Conservation (phyloP, 2,329 filamentous ascomycete species). For the Phaeosphaeriaceae sp. region DNA sequence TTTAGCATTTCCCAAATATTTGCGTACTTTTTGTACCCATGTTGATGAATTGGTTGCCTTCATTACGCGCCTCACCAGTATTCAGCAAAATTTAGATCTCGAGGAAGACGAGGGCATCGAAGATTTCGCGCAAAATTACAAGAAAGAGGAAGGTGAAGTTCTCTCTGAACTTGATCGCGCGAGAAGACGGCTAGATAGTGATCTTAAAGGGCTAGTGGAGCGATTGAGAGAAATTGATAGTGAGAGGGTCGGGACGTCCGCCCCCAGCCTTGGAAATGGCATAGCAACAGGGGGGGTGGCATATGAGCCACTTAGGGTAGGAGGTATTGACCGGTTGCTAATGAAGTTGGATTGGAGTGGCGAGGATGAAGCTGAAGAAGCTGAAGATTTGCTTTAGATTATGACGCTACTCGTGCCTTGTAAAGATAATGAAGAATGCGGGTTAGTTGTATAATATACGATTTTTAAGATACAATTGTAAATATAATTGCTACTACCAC, state of each 20-base stretch:
- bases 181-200: slow-evolving; percentile 68
- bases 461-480: too few relatives aligned
- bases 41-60: slow-evolving; percentile 84
- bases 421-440: too few relatives aligned
- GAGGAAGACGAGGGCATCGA: slow-evolving; percentile 83
- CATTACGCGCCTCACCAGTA: slow-evolving; percentile 73
- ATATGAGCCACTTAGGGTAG: slow-evolving; percentile 75
- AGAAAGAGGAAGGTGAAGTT: slow-evolving; percentile 74
- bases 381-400: slow-evolving; percentile 21
- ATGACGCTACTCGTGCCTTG: too few relatives aligned
- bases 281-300: slow-evolving; percentile 50
- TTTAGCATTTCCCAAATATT: slow-evolving; percentile 65
- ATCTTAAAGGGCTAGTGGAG: slow-evolving; percentile 67
- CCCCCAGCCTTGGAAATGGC: slow-evolving; percentile 15
- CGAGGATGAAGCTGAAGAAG: slow-evolving; percentile 38
- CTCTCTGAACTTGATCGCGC: slow-evolving; percentile 68
- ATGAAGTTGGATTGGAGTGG: slow-evolving; percentile 83
- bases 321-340: slow-evolving; percentile 81
- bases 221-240: slow-evolving; percentile 67
- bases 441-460: too few relatives aligned
- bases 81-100: slow-evolving; percentile 80
- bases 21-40: slow-evolving; percentile 72
- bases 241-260: slow-evolving; percentile 46
- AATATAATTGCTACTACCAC: too few relatives aligned
- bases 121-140: slow-evolving; percentile 58